Evolutionary conservation across 2,329 filamentous ascomycete genomes (phyloP).

Genomic region (Colletotrichum paranaense): DNA sequence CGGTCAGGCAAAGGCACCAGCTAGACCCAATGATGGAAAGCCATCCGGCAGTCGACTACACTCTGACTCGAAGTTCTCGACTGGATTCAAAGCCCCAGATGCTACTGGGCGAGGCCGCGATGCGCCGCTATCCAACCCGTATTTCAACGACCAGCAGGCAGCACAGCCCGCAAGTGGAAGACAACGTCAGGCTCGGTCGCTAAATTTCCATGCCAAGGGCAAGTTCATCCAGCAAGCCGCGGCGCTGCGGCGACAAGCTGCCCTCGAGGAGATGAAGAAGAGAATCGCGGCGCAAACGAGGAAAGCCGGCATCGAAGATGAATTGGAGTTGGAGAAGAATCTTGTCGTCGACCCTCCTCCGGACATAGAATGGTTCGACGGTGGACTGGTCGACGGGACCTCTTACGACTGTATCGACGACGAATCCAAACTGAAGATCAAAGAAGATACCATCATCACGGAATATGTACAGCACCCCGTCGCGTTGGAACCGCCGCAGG

Average conservation of each 20-base stretch:
- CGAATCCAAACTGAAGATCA: conserved; percentile 75
- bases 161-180: conserved; percentile 68
- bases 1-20: conserved; percentile 57
- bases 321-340: conserved; percentile 87
- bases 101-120: conserved; percentile 46
- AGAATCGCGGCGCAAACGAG: conserved; percentile 88
- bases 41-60: conserved; percentile 29
- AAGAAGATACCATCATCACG: conserved; percentile 88
- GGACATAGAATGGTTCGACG: conserved; percentile 97
- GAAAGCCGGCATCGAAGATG: conserved; percentile 94
- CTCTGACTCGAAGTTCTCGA: conserved; percentile 28
- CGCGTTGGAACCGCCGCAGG: conserved; percentile 89
- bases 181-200: conserved; percentile 76
- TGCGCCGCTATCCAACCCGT: conserved; percentile 71
- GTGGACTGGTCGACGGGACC: conserved; percentile 81
- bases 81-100: conserved; percentile 43
- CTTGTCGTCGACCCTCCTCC: conserved; percentile 88
- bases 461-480: conserved; percentile 94
- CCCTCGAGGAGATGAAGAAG: conserved; percentile 94
- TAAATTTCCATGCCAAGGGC: conserved; percentile 94
- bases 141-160: conserved; percentile 79
- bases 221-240: conserved; percentile 97
- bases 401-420: conserved; percentile 77
- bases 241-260: conserved; percentile 86
- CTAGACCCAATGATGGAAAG: conserved; percentile 48